phyloP scores from a whole-genome alignment of 1,284 basidiomycete species.

The Cutaneotrichosporon cavernicola region DNA sequence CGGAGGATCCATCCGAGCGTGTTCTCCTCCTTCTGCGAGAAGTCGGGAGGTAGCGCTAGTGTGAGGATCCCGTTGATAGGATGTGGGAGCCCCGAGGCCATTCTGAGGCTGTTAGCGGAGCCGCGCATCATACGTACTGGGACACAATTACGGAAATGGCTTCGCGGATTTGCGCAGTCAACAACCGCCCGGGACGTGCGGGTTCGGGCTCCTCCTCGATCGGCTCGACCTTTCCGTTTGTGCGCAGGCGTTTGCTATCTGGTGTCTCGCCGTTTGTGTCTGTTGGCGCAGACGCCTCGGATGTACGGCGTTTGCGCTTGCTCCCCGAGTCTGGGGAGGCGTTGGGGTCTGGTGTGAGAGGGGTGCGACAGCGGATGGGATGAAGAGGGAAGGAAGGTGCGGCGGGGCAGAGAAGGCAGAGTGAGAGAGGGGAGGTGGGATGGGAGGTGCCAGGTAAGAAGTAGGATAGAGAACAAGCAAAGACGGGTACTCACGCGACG shows the following conservation, averaged over 20 bases:
- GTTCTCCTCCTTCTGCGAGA: slow-evolving; percentile 41
- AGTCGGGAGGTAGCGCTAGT: slow-evolving; percentile 43
- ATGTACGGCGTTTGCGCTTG: not conserved
- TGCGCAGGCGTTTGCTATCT: slow-evolving; percentile 20
- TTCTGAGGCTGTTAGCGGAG: slow-evolving; percentile 28
- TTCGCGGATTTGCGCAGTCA: slow-evolving; percentile 35
- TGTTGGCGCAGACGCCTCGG: not conserved
- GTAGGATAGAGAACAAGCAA: not conserved
- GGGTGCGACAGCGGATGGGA: not conserved
- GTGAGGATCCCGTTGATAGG: slow-evolving; percentile 41
- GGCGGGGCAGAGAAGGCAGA: not conserved
- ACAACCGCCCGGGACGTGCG: slow-evolving; percentile 16
- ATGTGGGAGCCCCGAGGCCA: slow-evolving; percentile 40
- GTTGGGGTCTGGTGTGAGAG: not conserved
- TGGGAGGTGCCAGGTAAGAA: not conserved
- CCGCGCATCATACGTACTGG: slow-evolving; percentile 30
- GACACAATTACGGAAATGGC: slow-evolving; percentile 38
- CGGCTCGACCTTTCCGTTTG: slow-evolving; percentile 15
- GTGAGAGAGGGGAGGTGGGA: not conserved
- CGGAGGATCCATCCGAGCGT: slow-evolving; percentile 42
- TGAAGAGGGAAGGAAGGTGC: no score
- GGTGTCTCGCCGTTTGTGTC: slow-evolving; percentile 14
- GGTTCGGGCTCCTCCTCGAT: slow-evolving; percentile 12
- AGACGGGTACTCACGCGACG: slow-evolving; percentile 6
- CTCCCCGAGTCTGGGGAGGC: not conserved